A percentile compares a stretch with the other conserved stretches of the same genome.
phyloP scores from a whole-genome alignment of 2,329 filamentous ascomycete genomes.

The Fusarium sp. region DNA sequence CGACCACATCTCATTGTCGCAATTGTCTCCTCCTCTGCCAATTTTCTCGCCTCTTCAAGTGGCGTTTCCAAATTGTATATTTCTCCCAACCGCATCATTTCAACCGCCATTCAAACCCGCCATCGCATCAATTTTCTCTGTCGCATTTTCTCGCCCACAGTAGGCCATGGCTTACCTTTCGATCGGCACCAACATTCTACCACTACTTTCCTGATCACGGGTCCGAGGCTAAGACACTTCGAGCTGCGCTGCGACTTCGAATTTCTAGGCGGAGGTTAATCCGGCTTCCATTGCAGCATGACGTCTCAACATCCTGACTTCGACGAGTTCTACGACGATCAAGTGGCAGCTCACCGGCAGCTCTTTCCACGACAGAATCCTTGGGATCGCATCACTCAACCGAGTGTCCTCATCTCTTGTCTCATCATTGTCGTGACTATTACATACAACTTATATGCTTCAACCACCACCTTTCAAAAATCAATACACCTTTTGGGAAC shows the following conservation, averaged over 20 bases:
- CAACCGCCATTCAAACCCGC: background rate
- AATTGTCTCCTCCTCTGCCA: background rate
- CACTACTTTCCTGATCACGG: conserved; percentile 40
- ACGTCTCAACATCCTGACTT: conserved; percentile 46
- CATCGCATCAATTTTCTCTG: background rate
- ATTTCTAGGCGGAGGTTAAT: conserved; percentile 12
- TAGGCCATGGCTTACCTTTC: conserved; percentile 40
- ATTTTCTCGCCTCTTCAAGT: background rate
- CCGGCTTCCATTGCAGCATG: conserved; percentile 42
- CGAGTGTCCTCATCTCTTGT: conserved; percentile 48
- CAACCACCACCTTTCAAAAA: conserved; percentile 44
- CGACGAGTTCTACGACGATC: conserved; percentile 49
- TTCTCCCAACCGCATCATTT: background rate
- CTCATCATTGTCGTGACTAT: conserved; percentile 47
- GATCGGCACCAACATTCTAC: conserved; percentile 34
- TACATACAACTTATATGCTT: conserved; percentile 48
- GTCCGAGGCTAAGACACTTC: conserved; percentile 35
- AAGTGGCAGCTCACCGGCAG: conserved; percentile 46
- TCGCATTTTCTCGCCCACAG: conserved; percentile 10
- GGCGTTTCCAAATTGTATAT: background rate
- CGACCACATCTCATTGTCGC: background rate
- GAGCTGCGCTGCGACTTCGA: conserved; percentile 23
- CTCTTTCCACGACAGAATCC: conserved; percentile 40
- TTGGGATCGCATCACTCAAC: conserved; percentile 48
- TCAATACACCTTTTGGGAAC: conserved; percentile 45